These are phyloP conservation scores for Platanus orientalis DNA, from an alignment of 164 flowering plant genomes.

Conservation along the genomic window DNA sequence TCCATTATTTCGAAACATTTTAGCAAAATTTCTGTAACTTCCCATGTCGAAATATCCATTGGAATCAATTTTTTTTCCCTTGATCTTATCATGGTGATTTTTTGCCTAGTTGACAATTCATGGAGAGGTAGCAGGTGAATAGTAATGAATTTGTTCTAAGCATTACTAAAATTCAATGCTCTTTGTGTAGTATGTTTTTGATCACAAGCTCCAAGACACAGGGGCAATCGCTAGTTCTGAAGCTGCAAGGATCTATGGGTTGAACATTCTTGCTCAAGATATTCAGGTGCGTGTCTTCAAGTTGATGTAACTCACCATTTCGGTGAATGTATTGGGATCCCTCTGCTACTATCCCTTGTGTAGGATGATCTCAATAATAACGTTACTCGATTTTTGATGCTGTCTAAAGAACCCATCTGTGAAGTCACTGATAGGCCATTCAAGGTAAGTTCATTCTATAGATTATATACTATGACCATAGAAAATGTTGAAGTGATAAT, in stretches of 20 bases:
- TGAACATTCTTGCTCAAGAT: conserved; percentile 72
- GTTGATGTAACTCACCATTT: background rate
- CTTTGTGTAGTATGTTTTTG: conserved; percentile 57
- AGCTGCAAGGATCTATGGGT: conserved; percentile 73
- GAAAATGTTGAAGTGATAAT: no score
- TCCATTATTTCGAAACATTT: no score
- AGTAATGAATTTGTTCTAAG: no score
- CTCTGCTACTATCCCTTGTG: conserved; percentile 8
- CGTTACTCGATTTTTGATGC: conserved; percentile 90
- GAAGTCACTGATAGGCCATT: conserved; percentile 74
- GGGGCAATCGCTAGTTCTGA: conserved; percentile 89
- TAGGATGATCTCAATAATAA: conserved; percentile 85
- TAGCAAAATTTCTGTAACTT: no score
- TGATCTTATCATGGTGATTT: no score
- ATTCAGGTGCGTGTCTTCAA: conserved; percentile 58
- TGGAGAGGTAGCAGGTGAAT: no score
- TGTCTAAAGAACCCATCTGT: conserved; percentile 90
- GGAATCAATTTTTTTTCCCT: no score
- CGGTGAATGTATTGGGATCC: conserved; percentile 1
- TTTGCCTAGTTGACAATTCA: no score
- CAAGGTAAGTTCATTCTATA: conserved; percentile 73
- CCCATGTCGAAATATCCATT: no score
- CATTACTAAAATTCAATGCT: background rate
- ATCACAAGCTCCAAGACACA: conserved; percentile 58
- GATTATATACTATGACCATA: no score